These are phyloP conservation scores for Scleroderma bovista DNA, from an alignment of 768 basidiomycete genomes.

Conservation along the genomic window DNA sequence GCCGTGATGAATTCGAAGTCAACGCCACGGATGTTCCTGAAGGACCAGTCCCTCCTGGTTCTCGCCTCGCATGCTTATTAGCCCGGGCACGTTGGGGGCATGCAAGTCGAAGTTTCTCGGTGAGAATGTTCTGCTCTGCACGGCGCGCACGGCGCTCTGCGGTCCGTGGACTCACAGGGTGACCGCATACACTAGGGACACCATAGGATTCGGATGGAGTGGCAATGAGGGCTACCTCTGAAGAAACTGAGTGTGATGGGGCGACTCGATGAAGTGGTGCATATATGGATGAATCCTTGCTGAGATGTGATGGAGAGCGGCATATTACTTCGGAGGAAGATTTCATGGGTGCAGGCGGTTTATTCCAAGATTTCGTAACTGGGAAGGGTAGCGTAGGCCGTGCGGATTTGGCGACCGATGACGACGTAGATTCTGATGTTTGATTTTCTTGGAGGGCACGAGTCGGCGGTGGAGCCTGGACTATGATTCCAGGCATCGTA, in stretches of 20 bases:
- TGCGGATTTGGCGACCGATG: not conserved
- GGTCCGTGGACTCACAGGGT: slow-evolving; percentile 13
- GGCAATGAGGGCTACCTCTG: not conserved
- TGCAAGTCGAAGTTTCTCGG: slow-evolving; percentile 38
- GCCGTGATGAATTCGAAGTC: not conserved
- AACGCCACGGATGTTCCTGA: not conserved
- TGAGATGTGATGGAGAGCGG: not conserved
- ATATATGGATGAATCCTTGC: not conserved
- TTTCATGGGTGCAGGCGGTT: slow-evolving; percentile 2
- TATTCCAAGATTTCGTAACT: slow-evolving; percentile 10
- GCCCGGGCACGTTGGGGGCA: slow-evolving; percentile 38
- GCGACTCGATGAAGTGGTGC: not conserved
- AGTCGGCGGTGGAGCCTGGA: not conserved
- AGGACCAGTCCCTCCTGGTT: slow-evolving; percentile 2
- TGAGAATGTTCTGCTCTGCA: slow-evolving; percentile 19
- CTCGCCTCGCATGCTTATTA: slow-evolving; percentile 19
- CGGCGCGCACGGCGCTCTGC: slow-evolving; percentile 15
- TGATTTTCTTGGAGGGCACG: not conserved
- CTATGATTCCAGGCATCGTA: not conserved
- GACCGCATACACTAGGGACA: not conserved
- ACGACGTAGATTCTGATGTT: not conserved
- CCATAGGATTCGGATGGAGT: not conserved
- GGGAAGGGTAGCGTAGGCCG: slow-evolving; percentile 16
- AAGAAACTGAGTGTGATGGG: not conserved
- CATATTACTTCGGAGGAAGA: not conserved